phyloP scores from a whole-genome alignment of 495 filamentous ascomycete genomes.

The Lasiosphaeria hispida region DNA sequence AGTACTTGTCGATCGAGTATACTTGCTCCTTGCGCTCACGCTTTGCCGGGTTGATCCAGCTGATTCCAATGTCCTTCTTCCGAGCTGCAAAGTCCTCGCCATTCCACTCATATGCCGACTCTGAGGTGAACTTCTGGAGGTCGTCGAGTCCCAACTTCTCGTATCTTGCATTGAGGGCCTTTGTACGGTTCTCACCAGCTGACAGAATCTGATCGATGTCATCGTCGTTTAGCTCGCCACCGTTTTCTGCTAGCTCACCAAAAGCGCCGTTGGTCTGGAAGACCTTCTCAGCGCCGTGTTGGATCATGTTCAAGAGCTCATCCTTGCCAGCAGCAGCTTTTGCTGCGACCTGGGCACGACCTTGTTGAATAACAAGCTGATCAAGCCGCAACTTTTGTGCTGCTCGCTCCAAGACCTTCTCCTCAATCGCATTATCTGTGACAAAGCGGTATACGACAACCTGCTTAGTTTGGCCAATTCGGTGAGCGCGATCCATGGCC shows the following conservation, averaged over 20 bases:
- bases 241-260: slow-evolving; percentile 54
- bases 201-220: slow-evolving; percentile 86
- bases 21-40: slow-evolving; percentile 97
- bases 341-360: slow-evolving; percentile 85
- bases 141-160: slow-evolving; percentile 99
- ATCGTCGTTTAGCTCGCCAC: slow-evolving; percentile 69
- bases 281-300: slow-evolving; percentile 93
- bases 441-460: slow-evolving; percentile 95
- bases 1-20: slow-evolving; percentile 99
- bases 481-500: slow-evolving; percentile 97
- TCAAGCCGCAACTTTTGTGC: slow-evolving; percentile 97
- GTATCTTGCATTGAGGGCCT: slow-evolving; percentile 85
- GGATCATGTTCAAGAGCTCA: slow-evolving; percentile 95
- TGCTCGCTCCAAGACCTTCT: slow-evolving; percentile 95
- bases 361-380: slow-evolving; percentile 99
- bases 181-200: slow-evolving; percentile 85
- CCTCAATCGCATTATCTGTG: slow-evolving; percentile 96
- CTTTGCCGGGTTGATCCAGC: slow-evolving; percentile 98
- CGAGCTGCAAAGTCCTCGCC: slow-evolving; percentile 88
- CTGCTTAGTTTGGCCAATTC: slow-evolving; percentile 98
- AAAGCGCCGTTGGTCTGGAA: slow-evolving; percentile 68
- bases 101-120: slow-evolving; percentile 98
- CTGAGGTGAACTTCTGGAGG: slow-evolving; percentile 94
- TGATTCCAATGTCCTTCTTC: slow-evolving; percentile 92
- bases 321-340: slow-evolving; percentile 91